phyloP scores from a whole-genome alignment of 139 green algal species.

The Trebouxia sp. region DNA sequence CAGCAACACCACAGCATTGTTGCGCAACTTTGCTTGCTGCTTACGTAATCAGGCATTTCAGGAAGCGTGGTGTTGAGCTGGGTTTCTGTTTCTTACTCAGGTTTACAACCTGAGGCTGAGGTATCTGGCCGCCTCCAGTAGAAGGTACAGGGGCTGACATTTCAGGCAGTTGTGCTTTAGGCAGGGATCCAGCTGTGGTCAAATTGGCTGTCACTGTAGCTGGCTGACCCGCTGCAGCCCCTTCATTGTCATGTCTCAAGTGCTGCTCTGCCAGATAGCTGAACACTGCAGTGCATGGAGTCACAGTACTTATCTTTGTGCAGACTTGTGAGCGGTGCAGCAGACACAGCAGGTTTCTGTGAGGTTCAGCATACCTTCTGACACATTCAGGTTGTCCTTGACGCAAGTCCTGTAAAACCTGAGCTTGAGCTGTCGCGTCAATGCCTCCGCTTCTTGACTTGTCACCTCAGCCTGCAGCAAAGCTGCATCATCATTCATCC shows the following conservation, averaged over 20 bases:
- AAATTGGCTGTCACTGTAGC: conserved; percentile 13
- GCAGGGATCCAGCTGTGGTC: background rate
- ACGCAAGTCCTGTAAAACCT: conserved; percentile 76
- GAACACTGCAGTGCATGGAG: conserved; percentile 49
- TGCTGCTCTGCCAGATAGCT: conserved; percentile 62
- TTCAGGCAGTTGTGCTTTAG: conserved; percentile 6
- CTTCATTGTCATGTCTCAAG: conserved; percentile 39
- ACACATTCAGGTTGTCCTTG: conserved; percentile 80
- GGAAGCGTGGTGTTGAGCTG: background rate
- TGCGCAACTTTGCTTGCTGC: background rate
- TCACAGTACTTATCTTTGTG: too few relatives aligned
- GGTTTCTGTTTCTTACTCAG: conserved; percentile 13
- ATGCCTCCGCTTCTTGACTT: conserved; percentile 60
- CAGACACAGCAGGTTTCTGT: background rate
- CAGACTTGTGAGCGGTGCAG: too few relatives aligned
- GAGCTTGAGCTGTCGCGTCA: conserved; percentile 60
- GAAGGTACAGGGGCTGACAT: background rate
- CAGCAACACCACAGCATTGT: background rate
- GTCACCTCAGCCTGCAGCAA: conserved; percentile 45
- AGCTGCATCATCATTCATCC: too few relatives aligned
- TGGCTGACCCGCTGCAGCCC: background rate
- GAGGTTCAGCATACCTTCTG: conserved; percentile 40
- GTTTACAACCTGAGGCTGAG: conserved; percentile 18
- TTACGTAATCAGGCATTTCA: conserved; percentile 14
- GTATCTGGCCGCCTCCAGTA: background rate